Conservation (phyloP, 2,329 filamentous ascomycete genomes). For the Huntiella bhutanensis region DNA sequence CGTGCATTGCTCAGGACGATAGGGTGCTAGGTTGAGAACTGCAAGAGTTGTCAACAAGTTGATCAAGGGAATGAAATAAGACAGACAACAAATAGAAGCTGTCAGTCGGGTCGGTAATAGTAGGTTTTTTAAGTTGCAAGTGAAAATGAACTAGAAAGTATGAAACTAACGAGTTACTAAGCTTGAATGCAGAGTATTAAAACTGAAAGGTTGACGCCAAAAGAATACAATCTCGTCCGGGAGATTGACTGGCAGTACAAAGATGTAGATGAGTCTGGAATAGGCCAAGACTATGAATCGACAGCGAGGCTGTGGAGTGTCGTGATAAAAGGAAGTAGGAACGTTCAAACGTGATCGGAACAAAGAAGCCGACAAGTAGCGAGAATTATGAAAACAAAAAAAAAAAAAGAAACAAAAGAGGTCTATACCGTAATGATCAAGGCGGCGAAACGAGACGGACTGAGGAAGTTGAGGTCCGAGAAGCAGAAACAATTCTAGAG, state of each 20-base stretch:
- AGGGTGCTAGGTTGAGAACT: slow-evolving; percentile 2
- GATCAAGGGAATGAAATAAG: slow-evolving; percentile 6
- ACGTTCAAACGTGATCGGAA: background rate
- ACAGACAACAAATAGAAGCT: slow-evolving; percentile 5
- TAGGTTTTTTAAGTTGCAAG: background rate
- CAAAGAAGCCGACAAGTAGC: background rate
- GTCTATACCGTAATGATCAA: slow-evolving; percentile 2
- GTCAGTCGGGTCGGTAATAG: slow-evolving; percentile 1
- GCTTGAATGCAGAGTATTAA: slow-evolving; percentile 1
- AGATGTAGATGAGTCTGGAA: background rate
- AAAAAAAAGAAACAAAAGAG: background rate
- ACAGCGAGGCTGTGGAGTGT: slow-evolving; percentile 1
- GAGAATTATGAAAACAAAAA: background rate
- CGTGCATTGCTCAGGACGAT: slow-evolving; percentile 50
- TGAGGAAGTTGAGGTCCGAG: background rate
- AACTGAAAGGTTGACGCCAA: background rate
- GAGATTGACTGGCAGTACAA: slow-evolving; percentile 3
- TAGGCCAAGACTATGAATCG: background rate
- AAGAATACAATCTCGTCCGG: slow-evolving; percentile 9
- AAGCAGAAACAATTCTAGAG: slow-evolving; percentile 4
- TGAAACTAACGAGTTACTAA: background rate
- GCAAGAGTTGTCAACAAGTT: background rate
- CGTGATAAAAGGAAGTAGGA: slow-evolving; percentile 1
- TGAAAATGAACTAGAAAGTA: background rate
- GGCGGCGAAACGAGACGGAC: background rate